Base-by-base conservation (phyloP, 768 basidiomycete genomes). In the Agrocybe praecox region DNA sequence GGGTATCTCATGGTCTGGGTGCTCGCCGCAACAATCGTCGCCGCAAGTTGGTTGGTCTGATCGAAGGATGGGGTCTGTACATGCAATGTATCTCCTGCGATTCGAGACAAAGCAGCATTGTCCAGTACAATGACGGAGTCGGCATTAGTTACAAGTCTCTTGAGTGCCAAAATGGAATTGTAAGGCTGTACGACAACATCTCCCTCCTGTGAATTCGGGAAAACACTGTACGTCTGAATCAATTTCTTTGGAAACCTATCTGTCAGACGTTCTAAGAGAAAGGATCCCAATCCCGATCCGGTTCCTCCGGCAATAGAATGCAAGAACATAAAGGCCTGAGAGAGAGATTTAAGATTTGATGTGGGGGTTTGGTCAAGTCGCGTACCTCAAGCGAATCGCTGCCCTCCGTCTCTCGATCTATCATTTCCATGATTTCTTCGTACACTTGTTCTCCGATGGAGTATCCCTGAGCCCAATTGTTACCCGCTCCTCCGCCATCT, bases 131-230 rank as follows among this genome's bases (percentile, higher is more conserved):
- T 94, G 40, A 98, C 96, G 6, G 92, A 92, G 70, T 99, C 97
- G 0, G 97, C 97, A 65, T 97, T 94, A 68, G 98, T 95, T 7
- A 94, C 92, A 33, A 99, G 78, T 11, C 97, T 85, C 69, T 97
- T 97, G 50, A 98, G 81, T 2, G 97, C 94, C 17, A 98, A 79
- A 49, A 99, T 72, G 1, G 94, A 94, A 71, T 99, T 99, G 74
- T 99, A 99, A 5, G 97, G 97, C 67, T 98, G 97, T 6, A 99
- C 97, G 51, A 99, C 96, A 55, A 99, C 96, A 63, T 98, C 97
- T 33, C 92, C 88, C 63, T 96, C 95, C 61, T 91, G 86, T 11
- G 89, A 86, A 63, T 96, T 94, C 2, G 97, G 97, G 63, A 99
- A 99, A 54, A 99, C 96, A 44, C 96, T 98, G 72, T 99, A 98